Percentiles rank a stretch among this genome's conserved stretches.
Conservation (phyloP, 2,329 filamentous ascomycete genomes). For the Stachybotrys echinatus region DNA sequence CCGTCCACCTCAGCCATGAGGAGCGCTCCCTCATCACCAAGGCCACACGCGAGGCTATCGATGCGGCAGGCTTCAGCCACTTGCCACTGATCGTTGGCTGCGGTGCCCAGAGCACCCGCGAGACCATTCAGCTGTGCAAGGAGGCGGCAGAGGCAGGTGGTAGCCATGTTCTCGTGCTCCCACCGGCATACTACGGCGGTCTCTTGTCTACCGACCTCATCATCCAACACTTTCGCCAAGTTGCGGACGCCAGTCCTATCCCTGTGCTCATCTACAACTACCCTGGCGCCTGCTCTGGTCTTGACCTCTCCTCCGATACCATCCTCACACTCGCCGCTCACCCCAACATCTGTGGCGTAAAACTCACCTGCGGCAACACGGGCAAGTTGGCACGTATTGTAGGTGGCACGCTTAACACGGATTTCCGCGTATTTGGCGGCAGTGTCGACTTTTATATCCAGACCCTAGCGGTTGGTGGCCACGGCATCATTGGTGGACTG, state of each 20-base stretch:
- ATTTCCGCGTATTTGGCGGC: constrained; percentile 66
- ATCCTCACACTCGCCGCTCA: constrained; percentile 46
- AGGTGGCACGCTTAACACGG: constrained; percentile 30
- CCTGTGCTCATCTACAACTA: constrained; percentile 62
- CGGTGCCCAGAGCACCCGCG: constrained; percentile 61
- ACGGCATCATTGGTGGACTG: constrained; percentile 66
- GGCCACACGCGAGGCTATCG: constrained; percentile 55
- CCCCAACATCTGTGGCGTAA: constrained; percentile 57
- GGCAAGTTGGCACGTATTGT: constrained; percentile 50
- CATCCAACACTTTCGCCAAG: constrained; percentile 55
- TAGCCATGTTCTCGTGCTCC: constrained; percentile 62
- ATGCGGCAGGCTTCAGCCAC: constrained; percentile 46
- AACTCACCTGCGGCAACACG: constrained; percentile 60
- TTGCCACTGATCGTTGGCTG: constrained; percentile 66
- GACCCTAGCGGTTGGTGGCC: constrained; percentile 62
- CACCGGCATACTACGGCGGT: constrained; percentile 63
- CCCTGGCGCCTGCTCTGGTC: constrained; percentile 49
- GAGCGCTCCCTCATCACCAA: constrained; percentile 60
- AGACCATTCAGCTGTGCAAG: constrained; percentile 59
- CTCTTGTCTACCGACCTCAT: constrained; percentile 54
- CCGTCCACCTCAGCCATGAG: constrained; percentile 61
- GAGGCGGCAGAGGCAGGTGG: constrained; percentile 61
- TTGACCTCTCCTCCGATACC: constrained; percentile 53
- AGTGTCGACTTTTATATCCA: constrained; percentile 71
- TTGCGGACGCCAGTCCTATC: constrained; percentile 52